phyloP scores from a whole-genome alignment of 2,329 filamentous ascomycete genomes.

The Rhinocladiella mackenziei region DNA sequence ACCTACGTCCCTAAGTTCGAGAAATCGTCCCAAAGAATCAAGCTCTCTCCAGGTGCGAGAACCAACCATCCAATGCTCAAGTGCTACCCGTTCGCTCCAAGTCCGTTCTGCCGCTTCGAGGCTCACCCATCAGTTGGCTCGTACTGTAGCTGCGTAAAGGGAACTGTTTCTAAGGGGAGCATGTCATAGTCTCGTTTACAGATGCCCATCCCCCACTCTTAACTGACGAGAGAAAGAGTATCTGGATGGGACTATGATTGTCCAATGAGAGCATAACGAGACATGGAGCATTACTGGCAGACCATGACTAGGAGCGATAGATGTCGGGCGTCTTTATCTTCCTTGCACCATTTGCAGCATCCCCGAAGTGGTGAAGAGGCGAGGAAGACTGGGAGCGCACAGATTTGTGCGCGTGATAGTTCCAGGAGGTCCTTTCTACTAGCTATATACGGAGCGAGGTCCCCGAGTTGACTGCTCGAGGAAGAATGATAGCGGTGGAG shows the following conservation, averaged over 20 bases:
- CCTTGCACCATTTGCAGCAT: not conserved
- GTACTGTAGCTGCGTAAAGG: slow-evolving; percentile 80
- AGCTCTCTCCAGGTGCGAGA: slow-evolving; percentile 52
- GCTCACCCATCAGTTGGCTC: slow-evolving; percentile 72
- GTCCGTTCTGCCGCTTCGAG: slow-evolving; percentile 73
- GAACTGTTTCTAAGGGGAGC: slow-evolving; percentile 73
- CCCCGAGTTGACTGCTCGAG: too few relatives aligned
- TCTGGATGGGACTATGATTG: slow-evolving; percentile 1
- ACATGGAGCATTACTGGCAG: slow-evolving; percentile 7
- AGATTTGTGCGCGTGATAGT: slow-evolving; percentile 4
- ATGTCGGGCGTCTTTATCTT: not conserved
- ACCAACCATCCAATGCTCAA: slow-evolving; percentile 99
- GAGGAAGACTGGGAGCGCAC: not conserved
- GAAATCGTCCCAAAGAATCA: not conserved
- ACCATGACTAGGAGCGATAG: too few relatives aligned
- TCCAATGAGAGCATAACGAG: slow-evolving; percentile 11
- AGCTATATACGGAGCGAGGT: too few relatives aligned
- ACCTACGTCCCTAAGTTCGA: too few relatives aligned
- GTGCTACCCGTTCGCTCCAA: slow-evolving; percentile 93
- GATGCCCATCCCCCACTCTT: slow-evolving; percentile 88
- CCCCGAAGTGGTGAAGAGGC: slow-evolving; percentile 10
- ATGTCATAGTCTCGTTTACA: slow-evolving; percentile 92
- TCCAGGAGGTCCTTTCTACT: too few relatives aligned
- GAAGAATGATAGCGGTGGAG: too few relatives aligned
- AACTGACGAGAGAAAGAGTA: slow-evolving; percentile 48